phyloP scores from a whole-genome alignment of 2,329 filamentous ascomycete species.

The Colletotrichum sp. region DNA sequence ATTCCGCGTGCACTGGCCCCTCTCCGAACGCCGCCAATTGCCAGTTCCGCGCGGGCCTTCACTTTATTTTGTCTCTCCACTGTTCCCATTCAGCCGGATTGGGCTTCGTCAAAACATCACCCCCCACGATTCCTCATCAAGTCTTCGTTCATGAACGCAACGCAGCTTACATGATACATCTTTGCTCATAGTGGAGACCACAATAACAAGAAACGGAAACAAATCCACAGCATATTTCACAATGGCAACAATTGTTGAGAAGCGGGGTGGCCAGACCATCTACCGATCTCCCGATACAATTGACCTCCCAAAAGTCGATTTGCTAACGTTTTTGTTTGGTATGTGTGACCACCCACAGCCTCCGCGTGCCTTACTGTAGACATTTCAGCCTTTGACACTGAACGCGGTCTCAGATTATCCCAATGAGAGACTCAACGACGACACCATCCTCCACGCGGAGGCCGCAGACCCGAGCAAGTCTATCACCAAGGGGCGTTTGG shows the following conservation, averaged over 20 bases:
- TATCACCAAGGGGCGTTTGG: constrained; percentile 58
- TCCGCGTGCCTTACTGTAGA: neutral
- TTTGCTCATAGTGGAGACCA: neutral
- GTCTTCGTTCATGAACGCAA: neutral
- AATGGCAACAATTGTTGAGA: constrained; percentile 20
- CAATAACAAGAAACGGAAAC: neutral
- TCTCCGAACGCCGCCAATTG: neutral
- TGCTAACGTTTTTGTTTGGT: constrained; percentile 51
- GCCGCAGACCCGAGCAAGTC: constrained; percentile 58
- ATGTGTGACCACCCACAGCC: neutral
- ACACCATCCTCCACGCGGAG: constrained; percentile 61
- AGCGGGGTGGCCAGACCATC: constrained; percentile 31
- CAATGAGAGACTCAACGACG: constrained; percentile 36
- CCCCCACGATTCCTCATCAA: neutral
- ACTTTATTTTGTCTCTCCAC: neutral
- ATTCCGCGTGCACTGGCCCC: neutral
- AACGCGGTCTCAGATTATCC: neutral
- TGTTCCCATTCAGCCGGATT: neutral
- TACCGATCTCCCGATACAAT: constrained; percentile 37
- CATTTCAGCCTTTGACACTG: neutral
- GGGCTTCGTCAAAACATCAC: neutral
- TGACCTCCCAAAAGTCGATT: constrained; percentile 42
- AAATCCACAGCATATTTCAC: neutral
- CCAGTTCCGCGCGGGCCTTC: neutral
- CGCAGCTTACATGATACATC: neutral